These are phyloP conservation scores for Gloeophyllum trabeum DNA, from an alignment of 768 basidiomycete species.

Conservation along the genomic window DNA sequence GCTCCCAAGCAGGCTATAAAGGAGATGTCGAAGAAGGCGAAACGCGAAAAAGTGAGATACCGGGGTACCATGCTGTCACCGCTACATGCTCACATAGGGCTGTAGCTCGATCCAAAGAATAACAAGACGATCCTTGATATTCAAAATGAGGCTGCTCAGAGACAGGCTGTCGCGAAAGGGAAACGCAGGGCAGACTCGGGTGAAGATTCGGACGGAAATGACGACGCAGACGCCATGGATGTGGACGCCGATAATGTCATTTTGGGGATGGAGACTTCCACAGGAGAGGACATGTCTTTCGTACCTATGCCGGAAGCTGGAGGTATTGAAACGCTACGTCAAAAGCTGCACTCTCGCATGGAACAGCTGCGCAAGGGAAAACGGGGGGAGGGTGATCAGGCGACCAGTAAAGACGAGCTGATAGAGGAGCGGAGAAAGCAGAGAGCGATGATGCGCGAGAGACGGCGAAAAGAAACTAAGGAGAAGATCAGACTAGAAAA, in stretches of 20 bases:
- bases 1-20: constrained; percentile 80
- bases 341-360: constrained; percentile 70
- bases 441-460: constrained; percentile 76
- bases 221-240: constrained; percentile 29
- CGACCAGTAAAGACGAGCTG: constrained; percentile 67
- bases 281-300: constrained; percentile 17
- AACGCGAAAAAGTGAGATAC: constrained; percentile 72
- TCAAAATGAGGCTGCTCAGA: constrained; percentile 39
- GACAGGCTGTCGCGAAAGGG: constrained; percentile 2
- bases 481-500: constrained; percentile 67
- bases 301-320: constrained; percentile 57
- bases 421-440: constrained; percentile 70
- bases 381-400: constrained; percentile 21
- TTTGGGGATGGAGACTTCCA: constrained; percentile 20
- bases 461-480: constrained; percentile 73
- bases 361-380: constrained; percentile 40
- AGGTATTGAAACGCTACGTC: constrained; percentile 53
- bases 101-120: constrained; percentile 89
- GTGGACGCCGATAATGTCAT: constrained; percentile 17
- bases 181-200: constrained; percentile 34
- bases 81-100: too few relatives aligned
- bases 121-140: constrained; percentile 71
- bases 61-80: too few relatives aligned
- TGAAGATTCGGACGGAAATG: constrained; percentile 18
- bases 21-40: constrained; percentile 82